Conservation (phyloP, 73 alveolate species). For the Blepharisma japonicum region DNA sequence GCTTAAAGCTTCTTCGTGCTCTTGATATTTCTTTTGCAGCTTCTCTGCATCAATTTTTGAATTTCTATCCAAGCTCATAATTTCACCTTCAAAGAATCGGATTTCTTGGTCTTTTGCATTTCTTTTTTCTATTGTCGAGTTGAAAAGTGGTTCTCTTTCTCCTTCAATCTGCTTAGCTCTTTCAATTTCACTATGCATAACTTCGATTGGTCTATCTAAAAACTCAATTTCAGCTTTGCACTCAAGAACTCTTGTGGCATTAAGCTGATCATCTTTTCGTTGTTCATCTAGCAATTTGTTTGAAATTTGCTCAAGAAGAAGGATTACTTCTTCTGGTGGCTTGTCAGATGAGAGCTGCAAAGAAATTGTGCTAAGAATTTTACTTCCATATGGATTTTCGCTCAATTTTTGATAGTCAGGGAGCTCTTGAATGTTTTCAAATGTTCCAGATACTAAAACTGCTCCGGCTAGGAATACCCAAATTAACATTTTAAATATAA, state of each 20-base stretch:
- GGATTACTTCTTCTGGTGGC: no score
- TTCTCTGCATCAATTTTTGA: neutral
- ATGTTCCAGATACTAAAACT: no score
- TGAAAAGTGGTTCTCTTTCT: neutral
- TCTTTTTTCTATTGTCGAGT: neutral
- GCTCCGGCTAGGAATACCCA: no score
- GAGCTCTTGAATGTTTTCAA: no score
- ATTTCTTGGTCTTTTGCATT: neutral
- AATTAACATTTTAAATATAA: no score
- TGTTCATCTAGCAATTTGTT: neutral
- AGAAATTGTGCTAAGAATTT: no score
- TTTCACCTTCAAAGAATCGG: neutral
- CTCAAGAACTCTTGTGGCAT: neutral
- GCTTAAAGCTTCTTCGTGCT: constrained; percentile 7
- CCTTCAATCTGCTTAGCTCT: neutral
- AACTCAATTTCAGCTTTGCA: neutral
- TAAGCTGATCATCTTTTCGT: neutral
- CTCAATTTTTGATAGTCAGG: no score
- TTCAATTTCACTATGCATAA: neutral
- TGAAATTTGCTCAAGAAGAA: no score
- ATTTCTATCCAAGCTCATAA: neutral
- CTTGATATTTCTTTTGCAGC: neutral
- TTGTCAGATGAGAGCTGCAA: no score
- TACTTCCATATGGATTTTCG: no score
- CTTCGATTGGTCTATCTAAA: constrained; percentile 3